Evolutionary conservation across 768 basidiomycete species (phyloP), one percentile per base, ranked within the genome.

Genomic region (Pleurotus sapidus): DNA sequence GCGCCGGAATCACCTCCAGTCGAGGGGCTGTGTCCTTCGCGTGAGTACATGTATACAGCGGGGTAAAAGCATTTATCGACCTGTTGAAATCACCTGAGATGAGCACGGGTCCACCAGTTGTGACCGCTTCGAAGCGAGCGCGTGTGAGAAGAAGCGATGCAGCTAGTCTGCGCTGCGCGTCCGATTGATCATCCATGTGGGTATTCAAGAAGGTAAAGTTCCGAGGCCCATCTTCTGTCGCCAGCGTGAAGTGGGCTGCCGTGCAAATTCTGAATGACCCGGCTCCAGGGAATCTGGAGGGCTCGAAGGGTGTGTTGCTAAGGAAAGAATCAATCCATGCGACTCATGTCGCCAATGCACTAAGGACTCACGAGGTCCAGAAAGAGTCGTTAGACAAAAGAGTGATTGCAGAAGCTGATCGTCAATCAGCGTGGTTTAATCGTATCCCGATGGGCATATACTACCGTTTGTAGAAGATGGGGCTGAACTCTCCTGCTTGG

Each of bases 391-490:
- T 73, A 1, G 68, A 66, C 18, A 76, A 61, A 5, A 80, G 68
- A 7, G 65, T 67, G 45, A 81, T 61, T 37, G 70, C 68, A 1
- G 69, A 65, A 65, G 57, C 74, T 73, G 20, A 15, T 58, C 30
- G 51, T 34, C 38, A 46, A 34, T 46, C 45, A 30, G 54, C 39
- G 56, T 30, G 4, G 49, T 15, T 37, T 15, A 20, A 27, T n/a
- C 2, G 24, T 39, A 48, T 30, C 30, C 39, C n/a, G 15, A 46
- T 27, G 34, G 3, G 24, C 23, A 48, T 34, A 46, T 48, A 64
- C 18, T 49, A 76, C 77, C 71, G 78, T 59, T 82, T 78, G 70
- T 75, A 88, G 65, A 86, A 87, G 58, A 87, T 80, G 0, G 86
- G 83, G 61, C 76, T 77, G 65, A 83, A 86, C 65, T 88, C 86